A percentile compares a stretch with the other conserved stretches of the same genome.
These are phyloP conservation scores for Hypoxylon lienhwacheense DNA, from an alignment of 495 filamentous ascomycete species.

Conservation along the genomic window DNA sequence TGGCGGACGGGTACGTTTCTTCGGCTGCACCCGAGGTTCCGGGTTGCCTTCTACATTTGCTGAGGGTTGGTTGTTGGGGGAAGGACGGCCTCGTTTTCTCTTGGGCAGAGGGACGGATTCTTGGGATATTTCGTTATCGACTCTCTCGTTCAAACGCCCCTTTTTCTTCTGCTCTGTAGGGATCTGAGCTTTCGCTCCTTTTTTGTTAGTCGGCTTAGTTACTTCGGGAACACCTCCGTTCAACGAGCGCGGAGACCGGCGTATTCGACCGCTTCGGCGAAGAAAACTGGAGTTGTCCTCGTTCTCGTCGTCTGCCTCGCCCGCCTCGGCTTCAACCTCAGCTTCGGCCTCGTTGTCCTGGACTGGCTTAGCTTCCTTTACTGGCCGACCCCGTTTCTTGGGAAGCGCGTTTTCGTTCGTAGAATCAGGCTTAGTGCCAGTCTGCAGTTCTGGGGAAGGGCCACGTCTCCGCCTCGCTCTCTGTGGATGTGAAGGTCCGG, in stretches of 20 bases:
- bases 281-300: conserved; percentile 35
- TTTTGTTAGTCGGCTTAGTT: conserved; percentile 1
- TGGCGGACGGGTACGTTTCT: conserved; percentile 26
- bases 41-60: conserved; percentile 10
- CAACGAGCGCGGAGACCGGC: conserved; percentile 6
- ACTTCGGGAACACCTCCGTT: conserved; percentile 1
- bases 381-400: conserved; percentile 28
- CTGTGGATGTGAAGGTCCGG: conserved; percentile 16
- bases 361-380: conserved; percentile 10
- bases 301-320: conserved; percentile 35
- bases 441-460: conserved; percentile 6
- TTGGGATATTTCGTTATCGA: conserved; percentile 7
- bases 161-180: conserved; percentile 14
- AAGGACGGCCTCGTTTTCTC: conserved; percentile 30
- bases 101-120: conserved; percentile 10
- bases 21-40: conserved; percentile 7
- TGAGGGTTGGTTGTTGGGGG: conserved; percentile 21
- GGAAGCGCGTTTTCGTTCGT: conserved; percentile 2
- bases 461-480: conserved; percentile 12
- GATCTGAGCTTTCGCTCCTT: conserved; percentile 2
- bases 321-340: conserved; percentile 18
- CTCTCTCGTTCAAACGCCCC: conserved; percentile 8
- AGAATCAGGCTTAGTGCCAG: neutral
- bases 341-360: conserved; percentile 15
- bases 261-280: conserved; percentile 30